Base-by-base conservation (phyloP, 345 rosid genomes). In the Fremontodendron californicum region DNA sequence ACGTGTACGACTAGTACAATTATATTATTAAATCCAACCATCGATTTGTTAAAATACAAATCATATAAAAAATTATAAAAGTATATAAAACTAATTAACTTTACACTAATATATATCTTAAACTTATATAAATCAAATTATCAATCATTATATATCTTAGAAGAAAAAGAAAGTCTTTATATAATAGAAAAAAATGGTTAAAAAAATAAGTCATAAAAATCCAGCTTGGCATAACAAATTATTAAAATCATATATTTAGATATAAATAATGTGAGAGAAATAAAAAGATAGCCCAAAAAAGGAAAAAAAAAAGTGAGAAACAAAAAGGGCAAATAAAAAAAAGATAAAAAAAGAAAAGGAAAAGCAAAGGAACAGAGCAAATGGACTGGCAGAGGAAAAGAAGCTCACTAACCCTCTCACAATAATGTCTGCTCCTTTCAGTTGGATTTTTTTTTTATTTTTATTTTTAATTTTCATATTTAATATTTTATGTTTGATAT, bases 311-410 rank as follows among this genome's bases (percentile, higher is more conserved):
- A 21, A n/a, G 15, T 25, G 9, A 10, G 13, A n/a, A 40, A 10
- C 8, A 23, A 39, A 57, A 39, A 60, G 9, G 33, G 52, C 48
- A 10, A 0, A 57, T 57, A 52, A 19, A 58, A n/a, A n/a, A n/a
- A n/a, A n/a, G n/a, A n/a, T n/a, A n/a, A n/a, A n/a, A n/a, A 49
- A 31, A 12, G 45, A 23, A 42, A 1, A 7, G 6, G 25, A 15
- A 45, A 1, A 2, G 21, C 37, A 67, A 21, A 35, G 27, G 64
- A 27, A 11, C 27, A 57, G 79, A 74, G 48, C 62, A 81, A 70
- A 80, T 78, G 86, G 76, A 55, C 81, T 80, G 82, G 72, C 85
- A 78, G 1, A 3, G 58, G 25, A 37, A 18, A 57, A 79, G 33
- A 13, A 19, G 45, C 45, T 39, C 15, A 0, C 37, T 12, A 46